These are phyloP conservation scores for Jatropha multifida DNA, from an alignment of 441 rosid species.

Conservation along the genomic window DNA sequence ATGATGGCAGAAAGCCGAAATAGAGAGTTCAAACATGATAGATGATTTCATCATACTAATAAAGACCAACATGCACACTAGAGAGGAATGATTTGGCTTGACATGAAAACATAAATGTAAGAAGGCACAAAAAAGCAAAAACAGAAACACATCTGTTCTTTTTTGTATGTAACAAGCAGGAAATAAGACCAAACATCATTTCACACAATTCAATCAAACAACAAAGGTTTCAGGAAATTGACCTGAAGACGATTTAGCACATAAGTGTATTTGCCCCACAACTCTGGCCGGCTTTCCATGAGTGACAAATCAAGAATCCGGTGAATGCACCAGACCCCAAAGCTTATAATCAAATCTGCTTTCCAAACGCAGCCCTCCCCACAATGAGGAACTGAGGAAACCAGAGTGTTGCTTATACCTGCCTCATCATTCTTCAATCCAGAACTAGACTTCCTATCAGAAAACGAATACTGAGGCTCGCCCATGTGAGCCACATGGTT, in stretches of 20 bases:
- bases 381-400: constrained; percentile 83
- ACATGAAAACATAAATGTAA: neutral
- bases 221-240: constrained; percentile 16
- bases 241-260: constrained; percentile 99
- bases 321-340: constrained; percentile 98
- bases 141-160: neutral
- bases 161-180: neutral
- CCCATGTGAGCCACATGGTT: constrained; percentile 44
- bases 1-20: neutral
- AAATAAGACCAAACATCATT: constrained; percentile 3
- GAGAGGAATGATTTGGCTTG: neutral
- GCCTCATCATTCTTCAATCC: constrained; percentile 33
- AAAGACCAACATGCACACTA: neutral
- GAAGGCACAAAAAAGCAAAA: neutral
- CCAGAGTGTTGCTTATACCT: constrained; percentile 26
- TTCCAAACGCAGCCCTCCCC: constrained; percentile 95
- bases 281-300: constrained; percentile 97
- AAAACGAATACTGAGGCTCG: constrained; percentile 40
- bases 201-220: neutral
- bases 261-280: constrained; percentile 98
- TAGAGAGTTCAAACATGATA: neutral
- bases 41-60: neutral
- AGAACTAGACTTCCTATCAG: constrained; percentile 38
- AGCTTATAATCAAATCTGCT: constrained; percentile 74
- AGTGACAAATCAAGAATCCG: constrained; percentile 85